Base-by-base conservation (phyloP, 345 rosid species). In the Eucalyptus pumila region DNA sequence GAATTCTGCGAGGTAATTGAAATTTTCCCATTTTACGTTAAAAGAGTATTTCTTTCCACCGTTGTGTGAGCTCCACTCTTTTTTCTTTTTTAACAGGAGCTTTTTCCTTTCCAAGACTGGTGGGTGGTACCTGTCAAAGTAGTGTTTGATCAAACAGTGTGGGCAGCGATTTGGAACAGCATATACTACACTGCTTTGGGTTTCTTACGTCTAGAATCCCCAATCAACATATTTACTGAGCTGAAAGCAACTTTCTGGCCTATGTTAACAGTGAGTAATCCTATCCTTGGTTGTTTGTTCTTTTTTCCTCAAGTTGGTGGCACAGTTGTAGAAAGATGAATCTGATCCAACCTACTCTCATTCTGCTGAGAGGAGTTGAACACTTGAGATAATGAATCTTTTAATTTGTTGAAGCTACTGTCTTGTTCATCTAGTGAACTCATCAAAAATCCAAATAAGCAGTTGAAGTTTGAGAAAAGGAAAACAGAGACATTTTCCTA, bases 71-170 rank as follows among this genome's bases (percentile, higher is more conserved):
- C 44, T 42, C 60, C 86, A 86, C 81, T 16, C 50, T 72, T 87
- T 30, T 6, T 13, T 86, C 17, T 19, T 52, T 52, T 52, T 19
- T 51, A 34, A 9, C 90, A 96, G 98, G 94, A 87, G 89, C 98
- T 98, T 91, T 94, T 98, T 58, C 99, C 99, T 62, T 96, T 91
- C 80, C 94, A 92, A 88, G 99, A 95, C 89, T 98, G 98, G 99
- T 98, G 99, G 99, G 98, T 95, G 88, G 97, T 98, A 93, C 99
- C 98, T 72, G 99, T 80, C 21, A 98, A 96, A 94, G 98, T 96
- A 21, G 96, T 47, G 12, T 96, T 96, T 80, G 99, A 98, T 90
- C 99, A 98, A 92, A 97, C 99, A 7, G 94, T 91, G n/a, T 96
- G 99, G 99, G 91, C 99, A 11, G 98, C 98, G 37, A 88, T 91